Evolutionary conservation across 208 protist genomes (phyloP).

Genomic region (Leishmania tarentolae): DNA sequence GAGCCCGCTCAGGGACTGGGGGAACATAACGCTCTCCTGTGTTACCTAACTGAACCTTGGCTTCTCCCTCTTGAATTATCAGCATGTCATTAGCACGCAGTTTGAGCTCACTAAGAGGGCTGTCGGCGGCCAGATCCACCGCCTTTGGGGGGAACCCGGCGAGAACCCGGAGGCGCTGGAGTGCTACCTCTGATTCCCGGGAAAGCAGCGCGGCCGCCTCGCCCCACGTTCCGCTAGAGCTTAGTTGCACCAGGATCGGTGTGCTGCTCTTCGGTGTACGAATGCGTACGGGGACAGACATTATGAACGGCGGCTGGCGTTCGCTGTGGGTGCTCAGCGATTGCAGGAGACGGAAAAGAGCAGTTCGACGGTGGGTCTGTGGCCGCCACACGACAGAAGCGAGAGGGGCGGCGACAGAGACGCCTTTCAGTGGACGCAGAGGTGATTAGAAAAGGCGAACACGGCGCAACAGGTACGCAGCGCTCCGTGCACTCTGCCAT

Average conservation of each 20-base stretch:
- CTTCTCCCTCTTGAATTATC: conserved; percentile 83
- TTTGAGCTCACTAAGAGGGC: conserved; percentile 32
- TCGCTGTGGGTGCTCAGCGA: no score
- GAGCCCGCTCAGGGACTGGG: conserved; percentile 60
- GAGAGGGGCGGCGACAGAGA: not conserved
- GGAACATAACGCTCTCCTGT: conserved; percentile 80
- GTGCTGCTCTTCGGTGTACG: conserved; percentile 56
- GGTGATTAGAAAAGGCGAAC: not conserved
- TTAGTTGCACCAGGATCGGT: conserved; percentile 48
- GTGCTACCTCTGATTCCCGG: conserved; percentile 36
- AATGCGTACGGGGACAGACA: conserved; percentile 65
- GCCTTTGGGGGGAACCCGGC: conserved; percentile 79
- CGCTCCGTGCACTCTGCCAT: not conserved
- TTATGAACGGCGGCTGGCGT: not conserved
- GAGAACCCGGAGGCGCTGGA: conserved; percentile 55
- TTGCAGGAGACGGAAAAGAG: not conserved
- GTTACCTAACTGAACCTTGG: conserved; percentile 52
- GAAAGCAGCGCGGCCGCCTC: conserved; percentile 27
- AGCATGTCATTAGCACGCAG: conserved; percentile 69
- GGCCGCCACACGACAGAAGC: not conserved
- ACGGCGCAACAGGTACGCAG: not conserved
- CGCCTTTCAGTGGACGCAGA: not conserved
- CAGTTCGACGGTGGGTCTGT: not conserved
- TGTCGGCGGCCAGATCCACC: conserved; percentile 42
- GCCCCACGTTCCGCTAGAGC: conserved; percentile 27